phyloP scores from a whole-genome alignment of 371 early-diverging fungal genomes.

The Mortierella sp. region DNA sequence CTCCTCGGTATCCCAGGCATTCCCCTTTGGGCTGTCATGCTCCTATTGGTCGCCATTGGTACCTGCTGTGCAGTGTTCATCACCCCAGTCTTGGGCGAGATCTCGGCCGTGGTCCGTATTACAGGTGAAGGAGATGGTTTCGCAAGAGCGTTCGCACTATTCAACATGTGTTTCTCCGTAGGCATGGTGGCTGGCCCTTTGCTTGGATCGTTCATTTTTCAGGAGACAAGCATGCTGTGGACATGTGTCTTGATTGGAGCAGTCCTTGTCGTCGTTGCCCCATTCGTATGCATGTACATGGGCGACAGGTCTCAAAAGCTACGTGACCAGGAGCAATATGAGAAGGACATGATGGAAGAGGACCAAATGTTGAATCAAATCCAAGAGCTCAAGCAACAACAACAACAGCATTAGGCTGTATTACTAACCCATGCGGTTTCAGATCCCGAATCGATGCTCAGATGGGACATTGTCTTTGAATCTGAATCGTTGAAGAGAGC shows the following conservation, averaged over 20 bases:
- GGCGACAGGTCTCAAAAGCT: conserved; percentile 36
- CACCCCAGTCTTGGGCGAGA: conserved; percentile 59
- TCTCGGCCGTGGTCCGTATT: conserved; percentile 55
- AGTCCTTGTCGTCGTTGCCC: conserved; percentile 14
- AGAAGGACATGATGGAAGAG: conserved; percentile 28
- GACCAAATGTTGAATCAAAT: conserved; percentile 18
- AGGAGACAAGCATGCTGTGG: conserved; percentile 44
- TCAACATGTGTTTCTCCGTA: conserved; percentile 59
- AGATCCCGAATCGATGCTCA: too few species aligned
- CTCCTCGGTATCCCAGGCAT: conserved; percentile 54
- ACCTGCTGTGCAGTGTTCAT: conserved; percentile 54
- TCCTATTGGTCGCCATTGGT: conserved; percentile 56
- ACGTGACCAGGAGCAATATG: conserved; percentile 32
- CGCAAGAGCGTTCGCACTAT: conserved; percentile 58
- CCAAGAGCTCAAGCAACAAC: conserved; percentile 9
- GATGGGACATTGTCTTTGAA: too few species aligned
- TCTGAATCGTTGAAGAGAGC: too few species aligned
- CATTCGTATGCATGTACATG: conserved; percentile 35
- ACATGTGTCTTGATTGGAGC: conserved; percentile 34
- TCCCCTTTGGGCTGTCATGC: conserved; percentile 50
- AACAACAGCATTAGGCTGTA: conserved; percentile 2
- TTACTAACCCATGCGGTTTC: too few species aligned
- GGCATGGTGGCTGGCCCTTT: conserved; percentile 40
- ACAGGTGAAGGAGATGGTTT: conserved; percentile 57
- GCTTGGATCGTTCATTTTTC: conserved; percentile 32